Conservation (phyloP, 106 monocot species). For the Dendrobium chrysotoxum region DNA sequence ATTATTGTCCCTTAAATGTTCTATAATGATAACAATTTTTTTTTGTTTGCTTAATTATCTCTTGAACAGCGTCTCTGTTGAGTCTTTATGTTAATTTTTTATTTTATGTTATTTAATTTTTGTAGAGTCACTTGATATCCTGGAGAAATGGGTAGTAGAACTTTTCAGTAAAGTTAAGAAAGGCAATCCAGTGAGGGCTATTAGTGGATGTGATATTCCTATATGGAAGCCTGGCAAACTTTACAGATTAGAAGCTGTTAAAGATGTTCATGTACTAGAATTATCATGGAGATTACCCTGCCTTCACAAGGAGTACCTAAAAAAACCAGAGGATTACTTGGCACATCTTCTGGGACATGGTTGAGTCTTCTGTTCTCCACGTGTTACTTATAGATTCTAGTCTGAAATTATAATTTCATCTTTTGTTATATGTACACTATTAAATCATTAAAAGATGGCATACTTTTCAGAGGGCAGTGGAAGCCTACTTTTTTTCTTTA, state of each 20-base stretch:
- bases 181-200: conserved; percentile 28
- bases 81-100: background rate
- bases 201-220: conserved; percentile 24
- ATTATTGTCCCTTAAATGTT: background rate
- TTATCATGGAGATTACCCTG: conserved; percentile 92
- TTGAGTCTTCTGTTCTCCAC: conserved; percentile 15
- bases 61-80: background rate
- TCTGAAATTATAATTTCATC: background rate
- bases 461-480: conserved; percentile 78
- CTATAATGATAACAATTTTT: background rate
- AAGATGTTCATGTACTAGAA: conserved; percentile 80
- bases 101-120: background rate
- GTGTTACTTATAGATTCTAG: background rate
- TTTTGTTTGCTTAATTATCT: background rate
- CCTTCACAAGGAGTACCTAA: conserved; percentile 83
- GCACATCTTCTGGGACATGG: conserved; percentile 94
- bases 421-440: background rate
- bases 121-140: conserved; percentile 77
- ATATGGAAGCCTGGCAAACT: conserved; percentile 78
- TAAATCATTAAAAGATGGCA: background rate
- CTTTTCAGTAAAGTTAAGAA: conserved; percentile 65
- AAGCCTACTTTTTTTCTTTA: conserved; percentile 82
- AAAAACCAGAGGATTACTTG: conserved; percentile 92
- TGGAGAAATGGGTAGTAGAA: conserved; percentile 83
- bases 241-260: conserved; percentile 85